phyloP scores from a whole-genome alignment of 129 eudicot species.

The Calendula officinalis region DNA sequence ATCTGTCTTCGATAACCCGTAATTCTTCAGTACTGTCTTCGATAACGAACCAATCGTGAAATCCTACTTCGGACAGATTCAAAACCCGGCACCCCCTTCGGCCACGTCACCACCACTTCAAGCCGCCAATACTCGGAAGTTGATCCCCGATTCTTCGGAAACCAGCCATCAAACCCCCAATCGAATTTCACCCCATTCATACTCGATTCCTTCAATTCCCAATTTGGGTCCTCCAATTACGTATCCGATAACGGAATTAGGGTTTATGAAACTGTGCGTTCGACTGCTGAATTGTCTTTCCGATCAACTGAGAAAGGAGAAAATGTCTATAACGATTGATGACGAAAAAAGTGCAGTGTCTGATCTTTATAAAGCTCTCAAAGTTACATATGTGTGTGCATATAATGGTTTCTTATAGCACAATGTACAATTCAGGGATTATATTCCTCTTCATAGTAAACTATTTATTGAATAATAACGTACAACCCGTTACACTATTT shows the following conservation, averaged over 20 bases:
- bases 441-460: too few relatives aligned
- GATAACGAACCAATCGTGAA: too few relatives aligned
- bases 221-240: neutral
- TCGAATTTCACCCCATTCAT: constrained; percentile 31
- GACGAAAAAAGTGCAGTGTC: neutral
- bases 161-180: neutral
- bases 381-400: too few relatives aligned
- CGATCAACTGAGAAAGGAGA: constrained; percentile 18
- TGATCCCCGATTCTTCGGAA: constrained; percentile 3
- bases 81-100: neutral
- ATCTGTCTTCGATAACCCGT: too few relatives aligned
- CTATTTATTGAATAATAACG: too few relatives aligned
- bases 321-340: neutral
- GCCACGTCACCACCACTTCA: too few relatives aligned
- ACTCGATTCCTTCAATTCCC: constrained; percentile 26
- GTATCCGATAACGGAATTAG: constrained; percentile 37
- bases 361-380: too few relatives aligned
- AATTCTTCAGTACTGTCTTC: neutral
- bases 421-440: too few relatives aligned
- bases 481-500: too few relatives aligned
- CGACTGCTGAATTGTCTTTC: constrained; percentile 29
- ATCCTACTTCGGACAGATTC: too few relatives aligned
- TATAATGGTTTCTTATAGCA: too few relatives aligned
- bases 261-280: constrained; percentile 22
- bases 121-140: neutral